phyloP scores from a whole-genome alignment of 805 yeast species.

The Ogataea saltuana region DNA sequence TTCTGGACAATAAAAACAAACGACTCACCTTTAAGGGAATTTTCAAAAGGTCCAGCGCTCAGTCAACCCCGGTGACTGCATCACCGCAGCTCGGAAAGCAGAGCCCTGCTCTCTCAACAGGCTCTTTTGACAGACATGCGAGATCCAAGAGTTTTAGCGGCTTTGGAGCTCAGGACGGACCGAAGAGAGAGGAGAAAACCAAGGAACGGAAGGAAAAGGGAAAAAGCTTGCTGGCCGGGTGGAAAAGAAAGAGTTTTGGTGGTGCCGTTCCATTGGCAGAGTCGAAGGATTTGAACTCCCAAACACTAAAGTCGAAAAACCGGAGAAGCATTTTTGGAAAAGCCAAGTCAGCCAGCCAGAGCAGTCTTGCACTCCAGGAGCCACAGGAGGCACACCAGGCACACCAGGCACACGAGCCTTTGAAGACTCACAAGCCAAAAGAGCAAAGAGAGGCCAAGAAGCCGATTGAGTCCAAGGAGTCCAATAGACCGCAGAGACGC shows the following conservation, averaged over 20 bases:
- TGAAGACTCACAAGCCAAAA: too few relatives aligned
- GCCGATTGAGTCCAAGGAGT: neutral
- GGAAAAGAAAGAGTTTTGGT: slow-evolving; percentile 35
- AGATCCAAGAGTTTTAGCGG: slow-evolving; percentile 25
- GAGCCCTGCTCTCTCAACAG: slow-evolving; percentile 21
- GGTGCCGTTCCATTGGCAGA: slow-evolving; percentile 19
- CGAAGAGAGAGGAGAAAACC: slow-evolving; percentile 14
- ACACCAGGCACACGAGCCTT: too few relatives aligned
- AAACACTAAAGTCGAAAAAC: slow-evolving; percentile 6
- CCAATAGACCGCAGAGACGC: neutral
- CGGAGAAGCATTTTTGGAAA: slow-evolving; percentile 20
- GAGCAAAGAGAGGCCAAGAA: too few relatives aligned
- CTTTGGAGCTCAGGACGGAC: slow-evolving; percentile 12
- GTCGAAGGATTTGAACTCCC: neutral
- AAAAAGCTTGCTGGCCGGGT: slow-evolving; percentile 30
- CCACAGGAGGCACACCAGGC: too few relatives aligned
- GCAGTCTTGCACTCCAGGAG: neutral
- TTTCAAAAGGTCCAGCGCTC: slow-evolving; percentile 23
- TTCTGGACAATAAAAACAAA: too few relatives aligned
- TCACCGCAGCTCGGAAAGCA: too few relatives aligned
- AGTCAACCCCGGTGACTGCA: slow-evolving; percentile 3
- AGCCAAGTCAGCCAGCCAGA: slow-evolving; percentile 11
- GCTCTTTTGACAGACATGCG: slow-evolving; percentile 13
- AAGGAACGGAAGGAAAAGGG: slow-evolving; percentile 29
- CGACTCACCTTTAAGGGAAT: slow-evolving; percentile 33